These are phyloP conservation scores for Penicillium desertorum DNA, from an alignment of 495 filamentous ascomycete genomes.

Conservation along the genomic window DNA sequence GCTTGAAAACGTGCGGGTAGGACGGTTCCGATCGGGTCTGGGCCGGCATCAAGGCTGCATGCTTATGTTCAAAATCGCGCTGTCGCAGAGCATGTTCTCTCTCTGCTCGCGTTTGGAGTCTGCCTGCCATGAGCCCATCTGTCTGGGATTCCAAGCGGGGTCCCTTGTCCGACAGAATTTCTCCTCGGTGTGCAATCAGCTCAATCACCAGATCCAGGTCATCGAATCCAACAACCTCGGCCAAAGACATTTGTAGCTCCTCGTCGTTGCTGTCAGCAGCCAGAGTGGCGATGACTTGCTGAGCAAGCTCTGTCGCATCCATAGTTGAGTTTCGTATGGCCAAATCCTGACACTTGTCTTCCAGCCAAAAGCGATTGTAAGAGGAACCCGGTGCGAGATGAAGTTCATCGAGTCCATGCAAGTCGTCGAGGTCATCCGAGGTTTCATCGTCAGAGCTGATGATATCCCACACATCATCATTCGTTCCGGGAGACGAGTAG, in stretches of 20 bases:
- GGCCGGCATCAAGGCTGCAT: conserved; percentile 61
- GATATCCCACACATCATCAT: conserved; percentile 87
- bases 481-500: conserved; percentile 58
- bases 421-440: conserved; percentile 47
- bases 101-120: conserved; percentile 71
- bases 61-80: conserved; percentile 81
- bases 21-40: conserved; percentile 59
- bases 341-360: conserved; percentile 59
- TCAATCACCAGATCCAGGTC: conserved; percentile 89
- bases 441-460: conserved; percentile 71
- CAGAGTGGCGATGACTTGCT: conserved; percentile 69
- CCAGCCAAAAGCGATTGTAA: conserved; percentile 61
- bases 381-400: conserved; percentile 18
- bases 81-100: conserved; percentile 71
- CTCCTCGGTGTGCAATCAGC: conserved; percentile 67
- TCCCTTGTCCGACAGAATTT: conserved; percentile 51
- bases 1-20: conserved; percentile 92
- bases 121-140: conserved; percentile 52
- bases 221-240: conserved; percentile 87
- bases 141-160: conserved; percentile 41
- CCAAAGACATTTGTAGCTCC: conserved; percentile 83
- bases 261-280: conserved; percentile 69
- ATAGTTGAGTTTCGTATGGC: conserved; percentile 61
- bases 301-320: conserved; percentile 58
- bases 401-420: conserved; percentile 23